Conservation (phyloP, 345 rosid genomes). For the Dimocarpus longan region DNA sequence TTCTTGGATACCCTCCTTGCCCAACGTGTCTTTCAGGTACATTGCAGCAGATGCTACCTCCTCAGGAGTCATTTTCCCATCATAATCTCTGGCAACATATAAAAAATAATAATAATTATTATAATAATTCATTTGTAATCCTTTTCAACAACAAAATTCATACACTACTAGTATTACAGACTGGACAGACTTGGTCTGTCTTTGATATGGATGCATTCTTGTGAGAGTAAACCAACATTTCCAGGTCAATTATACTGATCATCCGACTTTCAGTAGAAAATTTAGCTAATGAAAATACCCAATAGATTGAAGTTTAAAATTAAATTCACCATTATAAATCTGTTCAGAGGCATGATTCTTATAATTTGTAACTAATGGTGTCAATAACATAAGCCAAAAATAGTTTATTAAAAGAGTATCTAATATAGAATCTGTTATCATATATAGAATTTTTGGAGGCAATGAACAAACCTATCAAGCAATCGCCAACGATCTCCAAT, state of each 20-base stretch:
- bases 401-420: not conserved
- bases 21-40: slow-evolving; percentile 81
- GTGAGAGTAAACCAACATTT: not conserved
- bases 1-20: slow-evolving; percentile 89
- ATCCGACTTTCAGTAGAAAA: not conserved
- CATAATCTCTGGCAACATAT: slow-evolving; percentile 70
- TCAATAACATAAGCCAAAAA: not conserved
- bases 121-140: slow-evolving; percentile 8
- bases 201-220: not conserved
- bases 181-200: not conserved
- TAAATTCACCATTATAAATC: not conserved
- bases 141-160: not conserved
- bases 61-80: slow-evolving; percentile 91
- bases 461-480: slow-evolving; percentile 73
- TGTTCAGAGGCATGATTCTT: not conserved
- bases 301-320: not conserved
- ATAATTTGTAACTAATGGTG: slow-evolving; percentile 1
- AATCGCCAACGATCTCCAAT: slow-evolving; percentile 92
- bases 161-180: not conserved
- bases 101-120: not conserved
- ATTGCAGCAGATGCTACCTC: slow-evolving; percentile 91
- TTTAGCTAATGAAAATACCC: not conserved
- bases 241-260: slow-evolving; percentile 8
- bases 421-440: slow-evolving; percentile 5
- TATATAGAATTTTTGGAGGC: slow-evolving; percentile 4